These are phyloP conservation scores for Tolypocladium paradoxum DNA, from an alignment of 2,329 filamentous ascomycete genomes.

Conservation along the genomic window DNA sequence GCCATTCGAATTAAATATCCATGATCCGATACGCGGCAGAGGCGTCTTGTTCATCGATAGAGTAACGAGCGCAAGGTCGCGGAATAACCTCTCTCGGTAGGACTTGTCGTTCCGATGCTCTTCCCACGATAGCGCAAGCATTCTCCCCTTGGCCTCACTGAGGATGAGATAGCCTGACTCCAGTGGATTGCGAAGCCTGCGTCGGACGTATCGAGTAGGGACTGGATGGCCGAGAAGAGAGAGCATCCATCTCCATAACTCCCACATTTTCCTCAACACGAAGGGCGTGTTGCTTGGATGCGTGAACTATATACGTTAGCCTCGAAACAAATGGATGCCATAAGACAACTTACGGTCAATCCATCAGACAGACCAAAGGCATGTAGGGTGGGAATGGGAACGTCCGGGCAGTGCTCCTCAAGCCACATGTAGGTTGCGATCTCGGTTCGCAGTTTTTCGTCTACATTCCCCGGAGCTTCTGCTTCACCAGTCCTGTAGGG, in stretches of 20 bases:
- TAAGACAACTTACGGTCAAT: background rate
- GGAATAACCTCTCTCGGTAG: conserved; percentile 12
- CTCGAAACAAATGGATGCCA: background rate
- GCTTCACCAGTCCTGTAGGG: background rate
- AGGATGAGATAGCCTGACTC: background rate
- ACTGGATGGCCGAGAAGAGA: background rate
- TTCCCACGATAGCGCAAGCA: conserved; percentile 1
- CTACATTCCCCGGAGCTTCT: conserved; percentile 9
- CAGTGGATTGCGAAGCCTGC: background rate
- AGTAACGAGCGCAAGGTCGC: conserved; percentile 13
- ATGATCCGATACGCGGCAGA: conserved; percentile 21
- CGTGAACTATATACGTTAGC: background rate
- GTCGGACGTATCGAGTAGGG: background rate
- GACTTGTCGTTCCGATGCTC: conserved; percentile 7
- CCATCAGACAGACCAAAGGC: conserved; percentile 16
- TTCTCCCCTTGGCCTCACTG: conserved; percentile 1
- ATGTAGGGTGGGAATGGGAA: conserved; percentile 13
- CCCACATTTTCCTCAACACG: background rate
- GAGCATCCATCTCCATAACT: background rate
- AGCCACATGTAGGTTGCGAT: conserved; percentile 17
- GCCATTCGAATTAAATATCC: conserved; percentile 16
- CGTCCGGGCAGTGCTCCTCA: conserved; percentile 12
- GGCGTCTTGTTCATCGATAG: conserved; percentile 12
- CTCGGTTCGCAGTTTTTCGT: conserved; percentile 18
- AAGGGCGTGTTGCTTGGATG: background rate